Percentiles rank a stretch among this genome's conserved stretches.
These are phyloP conservation scores for Colletotrichum trifolii DNA, from an alignment of 2,329 filamentous ascomycete genomes.

Conservation along the genomic window DNA sequence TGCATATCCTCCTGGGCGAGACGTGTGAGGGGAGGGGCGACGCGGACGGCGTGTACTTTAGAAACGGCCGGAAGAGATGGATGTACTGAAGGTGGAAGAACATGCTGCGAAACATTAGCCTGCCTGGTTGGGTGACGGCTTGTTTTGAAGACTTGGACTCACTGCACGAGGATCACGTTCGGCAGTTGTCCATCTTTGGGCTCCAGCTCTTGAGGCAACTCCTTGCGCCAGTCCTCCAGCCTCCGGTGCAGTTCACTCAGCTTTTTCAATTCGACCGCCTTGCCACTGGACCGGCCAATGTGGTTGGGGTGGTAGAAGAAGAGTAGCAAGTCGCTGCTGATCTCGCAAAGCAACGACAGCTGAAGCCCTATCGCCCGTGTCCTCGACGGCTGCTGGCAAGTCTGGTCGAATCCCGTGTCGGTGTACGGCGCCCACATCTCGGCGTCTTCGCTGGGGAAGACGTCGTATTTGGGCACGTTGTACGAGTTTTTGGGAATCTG, in stretches of 20 bases:
- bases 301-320: conserved; percentile 90
- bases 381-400: conserved; percentile 81
- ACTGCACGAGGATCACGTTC: conserved; percentile 85
- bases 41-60: conserved; percentile 85
- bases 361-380: conserved; percentile 86
- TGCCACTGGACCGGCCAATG: conserved; percentile 73
- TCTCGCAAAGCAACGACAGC: conserved; percentile 86
- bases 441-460: conserved; percentile 89
- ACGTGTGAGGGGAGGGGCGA: conserved; percentile 89
- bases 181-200: conserved; percentile 90
- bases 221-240: conserved; percentile 88
- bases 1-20: conserved; percentile 90
- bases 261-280: conserved; percentile 88
- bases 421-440: conserved; percentile 90
- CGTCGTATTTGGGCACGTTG: conserved; percentile 88
- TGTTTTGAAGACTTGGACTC: conserved; percentile 56
- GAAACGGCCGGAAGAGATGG: conserved; percentile 92
- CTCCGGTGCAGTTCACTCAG: conserved; percentile 91
- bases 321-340: conserved; percentile 88
- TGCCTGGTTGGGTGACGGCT: too few species aligned
- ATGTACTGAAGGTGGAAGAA: conserved; percentile 97
- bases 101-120: conserved; percentile 73
- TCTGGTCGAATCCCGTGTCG: conserved; percentile 80
- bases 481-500: conserved; percentile 84
- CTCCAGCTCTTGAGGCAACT: conserved; percentile 87